These are phyloP conservation scores for Hanseniaspora lindneri DNA, from an alignment of 805 yeast genomes.

Conservation along the genomic window DNA sequence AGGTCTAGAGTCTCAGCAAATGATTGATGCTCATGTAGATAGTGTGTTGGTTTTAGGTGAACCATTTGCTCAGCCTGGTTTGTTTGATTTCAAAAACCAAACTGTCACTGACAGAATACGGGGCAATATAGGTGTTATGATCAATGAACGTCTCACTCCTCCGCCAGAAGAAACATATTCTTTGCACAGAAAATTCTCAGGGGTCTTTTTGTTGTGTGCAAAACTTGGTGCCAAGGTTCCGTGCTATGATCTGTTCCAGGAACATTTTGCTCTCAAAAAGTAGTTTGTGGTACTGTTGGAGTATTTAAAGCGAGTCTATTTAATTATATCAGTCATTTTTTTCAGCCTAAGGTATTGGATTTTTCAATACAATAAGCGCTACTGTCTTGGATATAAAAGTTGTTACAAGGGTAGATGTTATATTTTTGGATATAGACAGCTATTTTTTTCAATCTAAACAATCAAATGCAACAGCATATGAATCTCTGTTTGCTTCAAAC, in stretches of 20 bases:
- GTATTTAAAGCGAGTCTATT: too few relatives aligned
- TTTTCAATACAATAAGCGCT: too few relatives aligned
- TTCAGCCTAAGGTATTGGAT: too few relatives aligned
- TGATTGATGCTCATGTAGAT: conserved; percentile 87
- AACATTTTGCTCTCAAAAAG: conserved; percentile 45
- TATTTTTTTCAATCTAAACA: too few relatives aligned
- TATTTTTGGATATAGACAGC: too few relatives aligned
- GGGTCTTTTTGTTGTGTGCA: conserved; percentile 83
- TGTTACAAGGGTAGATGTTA: too few relatives aligned
- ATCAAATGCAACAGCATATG: too few relatives aligned
- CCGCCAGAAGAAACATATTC: conserved; percentile 98
- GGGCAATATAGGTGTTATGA: conserved; percentile 76
- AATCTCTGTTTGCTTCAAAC: too few relatives aligned
- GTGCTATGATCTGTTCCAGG: conserved; percentile 61
- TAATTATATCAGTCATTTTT: too few relatives aligned
- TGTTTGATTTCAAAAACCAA: conserved; percentile 67
- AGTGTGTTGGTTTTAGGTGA: conserved; percentile 85
- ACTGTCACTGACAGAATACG: conserved; percentile 91
- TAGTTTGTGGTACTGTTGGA: too few relatives aligned
- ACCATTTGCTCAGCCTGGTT: conserved; percentile 48
- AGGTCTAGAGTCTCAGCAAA: conserved; percentile 74
- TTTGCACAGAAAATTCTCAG: conserved; percentile 89
- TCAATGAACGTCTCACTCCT: conserved; percentile 81
- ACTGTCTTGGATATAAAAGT: too few relatives aligned
- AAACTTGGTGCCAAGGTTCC: conserved; percentile 73